Conservation (phyloP, 2,329 filamentous ascomycete species). For the Trichoderma hamatum region DNA sequence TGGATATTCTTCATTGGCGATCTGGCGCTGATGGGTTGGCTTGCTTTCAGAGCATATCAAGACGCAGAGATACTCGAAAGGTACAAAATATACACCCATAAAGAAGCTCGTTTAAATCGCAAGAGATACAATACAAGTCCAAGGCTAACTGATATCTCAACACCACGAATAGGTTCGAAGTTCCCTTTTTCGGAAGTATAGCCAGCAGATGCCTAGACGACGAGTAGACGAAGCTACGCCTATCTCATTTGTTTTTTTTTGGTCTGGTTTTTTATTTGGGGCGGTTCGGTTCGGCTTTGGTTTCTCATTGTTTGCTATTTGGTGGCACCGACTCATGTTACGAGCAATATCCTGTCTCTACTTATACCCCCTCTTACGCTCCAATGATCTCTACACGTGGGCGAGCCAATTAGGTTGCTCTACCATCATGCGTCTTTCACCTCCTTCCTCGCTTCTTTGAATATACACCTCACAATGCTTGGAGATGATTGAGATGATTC, state of each 20-base stretch:
- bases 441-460: not conserved
- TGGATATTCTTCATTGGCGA: conserved; percentile 83
- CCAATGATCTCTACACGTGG: not conserved
- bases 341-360: conserved; percentile 8
- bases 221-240: conserved; percentile 51
- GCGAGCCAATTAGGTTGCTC: not conserved
- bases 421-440: not conserved
- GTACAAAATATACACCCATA: conserved; percentile 40
- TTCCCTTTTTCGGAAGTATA: conserved; percentile 82
- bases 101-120: not conserved
- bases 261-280: not conserved
- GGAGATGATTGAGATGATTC: not conserved
- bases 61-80: conserved; percentile 73
- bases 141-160: not conserved
- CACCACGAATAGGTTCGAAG: conserved; percentile 65
- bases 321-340: not conserved
- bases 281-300: not conserved
- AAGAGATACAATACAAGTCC: not conserved
- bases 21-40: conserved; percentile 71
- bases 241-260: not conserved
- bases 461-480: not conserved
- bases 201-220: conserved; percentile 91
- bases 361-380: conserved; percentile 21
- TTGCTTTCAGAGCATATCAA: conserved; percentile 78
- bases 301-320: conserved; percentile 5